Conservation (phyloP, 148 eudicot species). For the Nepenthes gracilis region DNA sequence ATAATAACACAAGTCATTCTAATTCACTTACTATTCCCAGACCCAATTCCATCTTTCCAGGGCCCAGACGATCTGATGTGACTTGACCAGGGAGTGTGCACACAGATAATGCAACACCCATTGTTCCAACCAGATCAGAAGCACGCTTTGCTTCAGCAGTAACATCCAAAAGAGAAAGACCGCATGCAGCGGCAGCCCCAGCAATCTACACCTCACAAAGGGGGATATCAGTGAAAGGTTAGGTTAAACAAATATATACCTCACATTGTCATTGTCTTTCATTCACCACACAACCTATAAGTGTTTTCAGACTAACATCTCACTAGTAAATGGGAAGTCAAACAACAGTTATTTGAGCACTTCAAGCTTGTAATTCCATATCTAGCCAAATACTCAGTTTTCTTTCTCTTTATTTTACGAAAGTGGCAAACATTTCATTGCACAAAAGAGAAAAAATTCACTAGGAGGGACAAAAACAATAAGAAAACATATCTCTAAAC, state of each 20-base stretch:
- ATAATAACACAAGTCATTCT: not conserved
- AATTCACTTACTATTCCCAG: constrained; percentile 80
- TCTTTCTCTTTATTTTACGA: too few species aligned
- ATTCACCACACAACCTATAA: too few species aligned
- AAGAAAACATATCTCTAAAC: too few species aligned
- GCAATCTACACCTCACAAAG: constrained; percentile 45
- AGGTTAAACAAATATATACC: not conserved
- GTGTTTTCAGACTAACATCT: too few species aligned
- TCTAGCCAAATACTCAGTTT: too few species aligned
- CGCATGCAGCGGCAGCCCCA: constrained; percentile 94
- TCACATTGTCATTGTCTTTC: not conserved
- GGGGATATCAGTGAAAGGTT: not conserved
- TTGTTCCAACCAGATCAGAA: constrained; percentile 85
- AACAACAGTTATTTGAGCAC: too few species aligned
- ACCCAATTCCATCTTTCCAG: constrained; percentile 99
- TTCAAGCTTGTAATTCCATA: too few species aligned
- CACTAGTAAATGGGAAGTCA: too few species aligned
- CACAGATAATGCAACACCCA: constrained; percentile 96
- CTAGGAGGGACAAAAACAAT: too few species aligned
- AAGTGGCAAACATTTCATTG: too few species aligned
- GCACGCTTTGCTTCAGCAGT: constrained; percentile 81
- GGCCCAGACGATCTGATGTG: constrained; percentile 84
- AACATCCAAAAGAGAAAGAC: constrained; percentile 71
- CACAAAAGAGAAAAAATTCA: too few species aligned
- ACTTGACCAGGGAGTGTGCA: constrained; percentile 94